Conservation (phyloP, 2,329 filamentous ascomycete species). For the Penicillium digitatum region DNA sequence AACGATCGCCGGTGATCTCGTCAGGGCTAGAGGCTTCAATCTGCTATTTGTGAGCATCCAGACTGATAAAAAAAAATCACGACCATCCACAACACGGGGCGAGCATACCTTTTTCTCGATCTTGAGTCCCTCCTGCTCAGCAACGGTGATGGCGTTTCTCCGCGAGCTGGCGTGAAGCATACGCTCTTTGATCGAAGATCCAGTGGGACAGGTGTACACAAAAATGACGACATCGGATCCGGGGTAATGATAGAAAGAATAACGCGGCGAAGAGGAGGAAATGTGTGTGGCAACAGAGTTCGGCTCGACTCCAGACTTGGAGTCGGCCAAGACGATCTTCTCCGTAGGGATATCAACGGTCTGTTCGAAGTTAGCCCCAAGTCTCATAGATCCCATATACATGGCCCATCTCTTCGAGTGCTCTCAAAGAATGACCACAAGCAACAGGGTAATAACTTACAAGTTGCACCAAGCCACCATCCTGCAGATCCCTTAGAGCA, state of each 20-base stretch:
- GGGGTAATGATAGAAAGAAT: slow-evolving; percentile 57
- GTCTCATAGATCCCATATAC: not conserved
- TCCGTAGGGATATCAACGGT: slow-evolving; percentile 47
- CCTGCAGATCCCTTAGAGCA: slow-evolving; percentile 45
- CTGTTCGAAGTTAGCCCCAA: slow-evolving; percentile 32
- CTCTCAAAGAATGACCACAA: not conserved
- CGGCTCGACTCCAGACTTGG: slow-evolving; percentile 43
- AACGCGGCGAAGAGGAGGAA: slow-evolving; percentile 53
- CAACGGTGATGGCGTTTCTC: slow-evolving; percentile 51
- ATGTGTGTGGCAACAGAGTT: slow-evolving; percentile 47
- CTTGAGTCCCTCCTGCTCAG: slow-evolving; percentile 54
- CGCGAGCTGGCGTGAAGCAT: slow-evolving; percentile 63
- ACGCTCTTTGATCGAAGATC: slow-evolving; percentile 60
- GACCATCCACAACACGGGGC: not conserved
- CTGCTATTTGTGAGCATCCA: slow-evolving; percentile 30
- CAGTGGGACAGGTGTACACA: slow-evolving; percentile 61
- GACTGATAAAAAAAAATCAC: slow-evolving; percentile 1
- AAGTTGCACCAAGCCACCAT: slow-evolving; percentile 48
- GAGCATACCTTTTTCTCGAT: slow-evolving; percentile 53
- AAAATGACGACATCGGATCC: slow-evolving; percentile 52
- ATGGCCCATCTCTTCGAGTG: not conserved
- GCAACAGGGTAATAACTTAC: slow-evolving; percentile 32
- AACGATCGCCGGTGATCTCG: slow-evolving; percentile 52
- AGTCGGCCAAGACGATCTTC: slow-evolving; percentile 52
- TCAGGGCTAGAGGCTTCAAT: slow-evolving; percentile 58